Conservation (phyloP, 257 asterid genomes). For the Nicotiana attenuata region DNA sequence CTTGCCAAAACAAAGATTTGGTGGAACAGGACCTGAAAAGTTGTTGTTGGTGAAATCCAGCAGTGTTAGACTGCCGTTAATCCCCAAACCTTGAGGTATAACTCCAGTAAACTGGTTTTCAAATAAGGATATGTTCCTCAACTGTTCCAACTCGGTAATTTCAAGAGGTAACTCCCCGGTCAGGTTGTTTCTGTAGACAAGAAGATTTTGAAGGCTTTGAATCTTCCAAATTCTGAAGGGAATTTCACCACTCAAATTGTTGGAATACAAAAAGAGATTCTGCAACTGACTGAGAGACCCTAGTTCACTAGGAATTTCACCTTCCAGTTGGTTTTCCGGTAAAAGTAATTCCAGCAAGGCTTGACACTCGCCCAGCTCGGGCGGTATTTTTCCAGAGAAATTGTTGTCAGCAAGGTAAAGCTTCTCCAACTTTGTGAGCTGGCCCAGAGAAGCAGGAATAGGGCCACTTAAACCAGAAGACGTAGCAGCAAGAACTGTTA, state of each 20-base stretch:
- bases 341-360: constrained; percentile 51
- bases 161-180: constrained; percentile 67
- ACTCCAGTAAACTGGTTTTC: constrained; percentile 63
- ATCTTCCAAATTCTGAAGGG: constrained; percentile 63
- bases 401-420: constrained; percentile 58
- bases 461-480: constrained; percentile 52
- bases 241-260: constrained; percentile 63
- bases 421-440: constrained; percentile 31
- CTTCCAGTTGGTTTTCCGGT: constrained; percentile 44
- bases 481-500: constrained; percentile 40
- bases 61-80: constrained; percentile 45
- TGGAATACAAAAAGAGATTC: constrained; percentile 41
- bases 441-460: constrained; percentile 68
- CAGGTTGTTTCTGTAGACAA: constrained; percentile 56
- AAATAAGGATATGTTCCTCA: constrained; percentile 44
- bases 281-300: constrained; percentile 46
- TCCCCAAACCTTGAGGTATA: constrained; percentile 74
- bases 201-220: constrained; percentile 44
- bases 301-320: constrained; percentile 59
- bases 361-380: constrained; percentile 61
- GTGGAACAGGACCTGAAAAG: constrained; percentile 74
- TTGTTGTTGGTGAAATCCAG: constrained; percentile 60
- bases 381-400: constrained; percentile 68
- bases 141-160: constrained; percentile 51
- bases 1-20: constrained; percentile 62